Percentiles rank a stretch among this genome's conserved stretches.
phyloP scores from a whole-genome alignment of 1,284 basidiomycete genomes.

The Melampsora americana region DNA sequence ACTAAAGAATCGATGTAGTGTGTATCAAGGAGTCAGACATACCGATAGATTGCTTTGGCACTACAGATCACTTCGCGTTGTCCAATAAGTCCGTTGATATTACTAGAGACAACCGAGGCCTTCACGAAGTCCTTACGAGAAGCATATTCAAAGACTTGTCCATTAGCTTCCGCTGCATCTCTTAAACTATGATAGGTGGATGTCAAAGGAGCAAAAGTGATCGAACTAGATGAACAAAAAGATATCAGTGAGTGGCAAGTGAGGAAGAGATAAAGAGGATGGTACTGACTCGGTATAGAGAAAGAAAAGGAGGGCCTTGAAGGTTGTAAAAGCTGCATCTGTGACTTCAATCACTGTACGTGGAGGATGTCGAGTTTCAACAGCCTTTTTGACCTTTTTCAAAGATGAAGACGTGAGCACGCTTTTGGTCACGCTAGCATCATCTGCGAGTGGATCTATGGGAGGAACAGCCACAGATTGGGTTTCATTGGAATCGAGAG shows the following conservation, averaged over 20 bases:
- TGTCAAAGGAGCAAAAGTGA: constrained; percentile 50
- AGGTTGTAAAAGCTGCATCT: constrained; percentile 52
- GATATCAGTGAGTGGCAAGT: neutral
- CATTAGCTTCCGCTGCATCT: constrained; percentile 45
- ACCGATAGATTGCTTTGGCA: constrained; percentile 50
- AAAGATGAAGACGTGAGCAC: too few relatives aligned
- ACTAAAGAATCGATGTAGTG: too few relatives aligned
- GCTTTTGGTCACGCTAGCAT: too few relatives aligned
- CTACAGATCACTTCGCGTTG: constrained; percentile 42
- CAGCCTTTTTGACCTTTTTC: too few relatives aligned
- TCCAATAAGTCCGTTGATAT: constrained; percentile 30
- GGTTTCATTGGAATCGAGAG: constrained; percentile 1
- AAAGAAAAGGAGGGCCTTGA: constrained; percentile 54
- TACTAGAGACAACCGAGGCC: constrained; percentile 13
- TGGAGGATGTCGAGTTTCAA: neutral
- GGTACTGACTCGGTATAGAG: constrained; percentile 55
- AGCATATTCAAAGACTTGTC: constrained; percentile 17
- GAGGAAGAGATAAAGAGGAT: constrained; percentile 44
- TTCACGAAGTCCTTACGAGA: constrained; percentile 7
- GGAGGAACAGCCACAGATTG: neutral
- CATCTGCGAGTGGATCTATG: too few relatives aligned
- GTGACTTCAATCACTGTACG: constrained; percentile 38
- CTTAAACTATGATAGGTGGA: constrained; percentile 49
- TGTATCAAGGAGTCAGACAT: neutral
- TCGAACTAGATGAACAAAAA: constrained; percentile 8